Conservation (phyloP, 2,329 filamentous ascomycete species). For the Dendrostoma leiphaemia region DNA sequence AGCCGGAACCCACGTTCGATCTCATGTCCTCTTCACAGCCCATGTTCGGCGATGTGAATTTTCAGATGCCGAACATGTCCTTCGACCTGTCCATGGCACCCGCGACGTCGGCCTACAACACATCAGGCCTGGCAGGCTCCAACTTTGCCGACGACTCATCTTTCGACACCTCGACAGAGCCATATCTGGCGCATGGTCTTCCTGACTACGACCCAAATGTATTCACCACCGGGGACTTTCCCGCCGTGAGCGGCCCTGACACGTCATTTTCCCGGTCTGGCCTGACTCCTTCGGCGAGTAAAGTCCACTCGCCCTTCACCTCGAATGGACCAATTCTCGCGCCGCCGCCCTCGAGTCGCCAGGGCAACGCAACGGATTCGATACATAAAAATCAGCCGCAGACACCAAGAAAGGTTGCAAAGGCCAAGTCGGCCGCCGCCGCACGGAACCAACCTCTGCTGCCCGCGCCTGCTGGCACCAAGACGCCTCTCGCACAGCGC, state of each 20-base stretch:
- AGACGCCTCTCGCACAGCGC: conserved; percentile 16
- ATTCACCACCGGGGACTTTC: conserved; percentile 11
- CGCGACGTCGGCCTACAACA: conserved; percentile 4
- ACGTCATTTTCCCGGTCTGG: conserved; percentile 12
- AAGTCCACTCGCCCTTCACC: conserved; percentile 15
- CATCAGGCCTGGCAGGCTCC: conserved; percentile 1
- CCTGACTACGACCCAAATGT: conserved; percentile 4
- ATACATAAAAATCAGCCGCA: conserved; percentile 18
- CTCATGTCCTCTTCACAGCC: conserved; percentile 19
- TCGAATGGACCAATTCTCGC: conserved; percentile 15
- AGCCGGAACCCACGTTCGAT: conserved; percentile 18
- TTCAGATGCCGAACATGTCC: conserved; percentile 12
- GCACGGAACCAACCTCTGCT: conserved; percentile 14
- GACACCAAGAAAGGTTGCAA: conserved; percentile 16
- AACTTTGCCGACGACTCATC: conserved; percentile 7
- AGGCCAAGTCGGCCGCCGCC: conserved; percentile 8
- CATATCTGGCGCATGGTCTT: conserved; percentile 5
- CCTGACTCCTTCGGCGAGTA: conserved; percentile 10
- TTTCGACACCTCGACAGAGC: conserved; percentile 11
- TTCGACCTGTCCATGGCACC: conserved; percentile 13
- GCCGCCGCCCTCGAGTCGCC: conserved; percentile 7
- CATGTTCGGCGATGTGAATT: conserved; percentile 15
- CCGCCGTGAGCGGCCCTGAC: conserved; percentile 7
- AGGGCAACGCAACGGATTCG: conserved; percentile 14
- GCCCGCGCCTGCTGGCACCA: conserved; percentile 13